Conservation (phyloP, 306 rosid genomes). For the Castanospermum australe region DNA sequence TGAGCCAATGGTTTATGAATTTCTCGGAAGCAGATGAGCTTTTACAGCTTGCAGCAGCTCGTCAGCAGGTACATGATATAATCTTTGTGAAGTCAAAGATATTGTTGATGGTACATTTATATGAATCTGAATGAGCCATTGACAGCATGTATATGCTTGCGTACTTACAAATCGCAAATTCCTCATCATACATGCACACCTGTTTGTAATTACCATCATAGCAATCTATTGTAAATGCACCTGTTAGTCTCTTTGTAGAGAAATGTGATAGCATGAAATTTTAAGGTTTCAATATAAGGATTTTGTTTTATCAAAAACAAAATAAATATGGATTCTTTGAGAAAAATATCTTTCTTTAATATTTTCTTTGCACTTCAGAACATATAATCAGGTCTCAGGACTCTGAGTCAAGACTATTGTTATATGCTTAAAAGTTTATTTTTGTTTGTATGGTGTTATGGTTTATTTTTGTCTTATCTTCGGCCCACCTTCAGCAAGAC, state of each 20-base stretch:
- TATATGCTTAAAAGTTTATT: slow-evolving; percentile 1
- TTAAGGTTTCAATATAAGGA: neutral
- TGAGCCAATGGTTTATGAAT: slow-evolving; percentile 68
- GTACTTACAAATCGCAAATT: slow-evolving; percentile 11
- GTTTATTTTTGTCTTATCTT: neutral
- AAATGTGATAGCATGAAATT: slow-evolving; percentile 1
- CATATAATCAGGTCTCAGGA: neutral
- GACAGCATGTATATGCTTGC: neutral
- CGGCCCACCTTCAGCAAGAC: neutral
- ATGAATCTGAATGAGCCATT: slow-evolving; percentile 22
- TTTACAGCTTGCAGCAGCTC: slow-evolving; percentile 82
- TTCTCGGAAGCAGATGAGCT: slow-evolving; percentile 90
- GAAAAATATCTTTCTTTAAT: neutral
- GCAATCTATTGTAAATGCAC: neutral
- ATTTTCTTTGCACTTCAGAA: slow-evolving; percentile 1
- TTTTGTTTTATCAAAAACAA: slow-evolving; percentile 8
- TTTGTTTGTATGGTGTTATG: slow-evolving; percentile 1
- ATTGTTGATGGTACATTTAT: slow-evolving; percentile 4
- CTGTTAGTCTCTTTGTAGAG: neutral
- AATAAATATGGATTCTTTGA: neutral
- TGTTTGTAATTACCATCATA: slow-evolving; percentile 16
- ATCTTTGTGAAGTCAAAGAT: slow-evolving; percentile 11
- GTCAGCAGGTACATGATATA: slow-evolving; percentile 58
- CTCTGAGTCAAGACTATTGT: neutral
- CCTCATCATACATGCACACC: neutral